Evolutionary conservation across 768 basidiomycete genomes (phyloP), one percentile per base, ranked within the genome.

Genomic region (Leucosporidium scottii): DNA sequence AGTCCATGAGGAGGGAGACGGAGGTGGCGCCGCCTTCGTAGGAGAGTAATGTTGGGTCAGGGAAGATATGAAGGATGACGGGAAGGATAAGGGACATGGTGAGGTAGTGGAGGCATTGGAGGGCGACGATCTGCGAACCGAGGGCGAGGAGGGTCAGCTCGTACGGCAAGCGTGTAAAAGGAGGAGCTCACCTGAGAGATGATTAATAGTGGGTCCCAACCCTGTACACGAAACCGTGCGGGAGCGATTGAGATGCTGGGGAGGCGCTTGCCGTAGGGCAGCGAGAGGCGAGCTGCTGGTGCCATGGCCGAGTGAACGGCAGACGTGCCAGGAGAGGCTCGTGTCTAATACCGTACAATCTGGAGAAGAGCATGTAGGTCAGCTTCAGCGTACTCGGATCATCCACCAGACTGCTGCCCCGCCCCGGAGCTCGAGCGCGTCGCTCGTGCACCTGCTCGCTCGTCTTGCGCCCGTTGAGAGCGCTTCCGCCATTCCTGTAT

Each of bases 71-170:
- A 30, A 98, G 85, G 31, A 93, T 76, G 20, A 90, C 88, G 8
- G 96, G 93, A 28, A 88, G 81, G 67, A 96, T 81, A 67, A 96
- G 69, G 30, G 87, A 86, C 67, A 98, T 84, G 20, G 90, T 88
- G 67, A 99, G 81, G 79, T 99, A 98, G 80, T 98, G 96, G 44
- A 97, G 79, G 1, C 91, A 86, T 80, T 98, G 94, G 76, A 98
- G 82, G 12, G 90, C 85, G 69, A 99, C 84, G 74, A 99, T 98
- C 91, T 99, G 74, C 9, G 67, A 8, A 13, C 30, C 25, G 44
- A 28, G 25, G 7, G 31, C 39, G 15, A 30, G 18, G 28, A 34
- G 27, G 5, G 18, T 18, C 2, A 23, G 12, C 27, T 34, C 34
- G 10, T n/a, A n/a, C n/a, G n/a, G 48, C 3, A 9, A 13, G 17